Percentiles rank a stretch among this genome's conserved stretches.
phyloP scores from a whole-genome alignment of 176 grass and related monocot species.

The Cymbopogon citratus region DNA sequence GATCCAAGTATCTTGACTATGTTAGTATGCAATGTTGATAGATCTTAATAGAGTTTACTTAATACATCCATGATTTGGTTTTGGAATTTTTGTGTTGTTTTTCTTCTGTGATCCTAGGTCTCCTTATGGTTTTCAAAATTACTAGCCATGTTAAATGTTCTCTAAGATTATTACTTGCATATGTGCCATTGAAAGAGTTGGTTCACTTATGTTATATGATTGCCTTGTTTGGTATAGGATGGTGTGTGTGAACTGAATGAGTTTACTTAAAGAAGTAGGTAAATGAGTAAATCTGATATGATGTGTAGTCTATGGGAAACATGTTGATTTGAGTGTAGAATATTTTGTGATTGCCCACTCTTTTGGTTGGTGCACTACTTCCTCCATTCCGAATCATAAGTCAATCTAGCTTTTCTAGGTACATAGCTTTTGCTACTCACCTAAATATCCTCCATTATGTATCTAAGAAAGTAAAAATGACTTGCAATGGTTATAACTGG shows the following conservation, averaged over 20 bases:
- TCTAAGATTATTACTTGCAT: neutral
- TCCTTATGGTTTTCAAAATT: neutral
- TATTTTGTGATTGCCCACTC: neutral
- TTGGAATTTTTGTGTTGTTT: neutral
- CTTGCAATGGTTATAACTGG: neutral
- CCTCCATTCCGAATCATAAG: neutral
- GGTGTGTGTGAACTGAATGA: neutral
- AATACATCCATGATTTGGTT: neutral
- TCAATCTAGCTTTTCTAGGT: neutral
- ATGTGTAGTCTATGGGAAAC: neutral
- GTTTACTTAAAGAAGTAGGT: neutral
- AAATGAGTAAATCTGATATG: neutral
- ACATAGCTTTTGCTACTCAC: neutral
- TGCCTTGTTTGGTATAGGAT: neutral
- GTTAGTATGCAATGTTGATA: neutral
- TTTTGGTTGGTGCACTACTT: neutral
- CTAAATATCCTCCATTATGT: neutral
- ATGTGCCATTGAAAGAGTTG: neutral
- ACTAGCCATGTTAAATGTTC: neutral
- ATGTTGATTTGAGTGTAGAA: neutral
- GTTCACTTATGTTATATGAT: neutral
- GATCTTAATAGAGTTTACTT: neutral
- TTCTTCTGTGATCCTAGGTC: neutral
- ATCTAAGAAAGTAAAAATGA: neutral
- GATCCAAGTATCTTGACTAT: neutral